Evolutionary conservation across 2,329 filamentous ascomycete species (phyloP), one percentile per base, ranked within the genome.

Genomic region (Teratosphaeria gauchensis): DNA sequence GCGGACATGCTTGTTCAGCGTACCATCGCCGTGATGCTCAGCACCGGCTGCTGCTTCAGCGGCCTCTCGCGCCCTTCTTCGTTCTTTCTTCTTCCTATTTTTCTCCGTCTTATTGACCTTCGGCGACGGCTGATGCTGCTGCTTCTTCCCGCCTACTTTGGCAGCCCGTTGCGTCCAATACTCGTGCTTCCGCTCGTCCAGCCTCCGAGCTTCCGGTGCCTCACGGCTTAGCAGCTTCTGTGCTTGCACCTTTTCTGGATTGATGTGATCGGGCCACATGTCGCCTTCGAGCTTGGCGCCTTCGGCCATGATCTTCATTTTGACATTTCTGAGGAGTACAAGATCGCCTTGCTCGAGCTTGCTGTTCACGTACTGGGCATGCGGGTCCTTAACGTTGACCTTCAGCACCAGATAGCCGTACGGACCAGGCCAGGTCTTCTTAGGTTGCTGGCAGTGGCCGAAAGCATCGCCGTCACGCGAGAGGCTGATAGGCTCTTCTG

Each of bases 391-490:
- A 31, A 88, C 79, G 31, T 84, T 87, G 28, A 96, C 74, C 65
- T 86, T 84, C 56, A 96, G 77, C 1, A 85, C 86, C 68, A 82
- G 77, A 66, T 85, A 84, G 1, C 91, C 92, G 64, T 77, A 86
- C 0, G 92, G 92, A 0, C 91, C 90, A 1, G 77, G 75, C 88
- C 89, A 95, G n/a, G 73, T 70, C 46, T 72, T 73, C 21, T 70
- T 69, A 55, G 59, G 66, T 68, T 51, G 38, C 55, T 61, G 73
- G 16, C 65, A 73, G 55, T 70, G 66, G 54, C 61, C 65, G 54
- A 72, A 63, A 63, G 64, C 53, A 58, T 71, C 69, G 53, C 68
- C 71, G 53, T 69, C 42, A 60, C 63, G 57, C 12, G 56, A 56
- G 12, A 65, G 53, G 14, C 14, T 61, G 3, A 48, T 35, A 21